Conservation (phyloP, 2,329 filamentous ascomycete genomes). For the Pseudocercospora ulei region DNA sequence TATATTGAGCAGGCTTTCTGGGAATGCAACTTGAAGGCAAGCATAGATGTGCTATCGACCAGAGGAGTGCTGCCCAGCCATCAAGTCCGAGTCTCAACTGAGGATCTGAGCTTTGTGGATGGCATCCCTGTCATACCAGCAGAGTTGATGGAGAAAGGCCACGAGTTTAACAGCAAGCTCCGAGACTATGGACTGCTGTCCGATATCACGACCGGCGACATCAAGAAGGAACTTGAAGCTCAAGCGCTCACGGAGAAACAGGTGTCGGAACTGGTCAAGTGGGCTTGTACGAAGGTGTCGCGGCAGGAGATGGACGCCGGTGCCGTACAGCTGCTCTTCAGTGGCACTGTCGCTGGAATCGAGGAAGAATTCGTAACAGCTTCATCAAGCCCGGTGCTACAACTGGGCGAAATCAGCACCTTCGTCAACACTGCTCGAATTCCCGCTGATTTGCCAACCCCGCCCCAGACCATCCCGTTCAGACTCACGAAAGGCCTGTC, state of each 20-base stretch:
- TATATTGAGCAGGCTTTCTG: constrained; percentile 93
- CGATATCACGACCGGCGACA: constrained; percentile 76
- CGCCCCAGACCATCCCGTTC: constrained; percentile 72
- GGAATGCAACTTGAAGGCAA: constrained; percentile 73
- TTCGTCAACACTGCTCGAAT: constrained; percentile 72
- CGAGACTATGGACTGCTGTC: constrained; percentile 78
- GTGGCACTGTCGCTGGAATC: constrained; percentile 65
- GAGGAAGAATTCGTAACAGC: constrained; percentile 43
- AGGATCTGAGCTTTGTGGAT: constrained; percentile 67
- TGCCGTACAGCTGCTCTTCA: constrained; percentile 60
- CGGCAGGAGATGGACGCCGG: constrained; percentile 61
- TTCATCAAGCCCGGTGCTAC: constrained; percentile 60
- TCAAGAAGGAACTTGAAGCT: constrained; percentile 69
- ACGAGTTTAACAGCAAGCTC: constrained; percentile 68
- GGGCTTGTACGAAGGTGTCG: constrained; percentile 64
- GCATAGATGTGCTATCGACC: constrained; percentile 80
- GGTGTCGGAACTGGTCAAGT: constrained; percentile 71
- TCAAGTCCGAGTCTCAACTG: constrained; percentile 66
- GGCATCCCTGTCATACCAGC: constrained; percentile 79
- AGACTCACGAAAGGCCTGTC: constrained; percentile 65
- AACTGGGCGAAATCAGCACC: constrained; percentile 62
- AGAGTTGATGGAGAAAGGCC: constrained; percentile 56
- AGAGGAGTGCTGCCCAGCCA: constrained; percentile 77
- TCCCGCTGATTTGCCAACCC: constrained; percentile 68
- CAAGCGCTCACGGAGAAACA: constrained; percentile 72